A percentile compares a stretch with the other conserved stretches of the same genome.
Conservation (phyloP, 352 stramenopile species). For the Phytophthora macrochlamydospora region DNA sequence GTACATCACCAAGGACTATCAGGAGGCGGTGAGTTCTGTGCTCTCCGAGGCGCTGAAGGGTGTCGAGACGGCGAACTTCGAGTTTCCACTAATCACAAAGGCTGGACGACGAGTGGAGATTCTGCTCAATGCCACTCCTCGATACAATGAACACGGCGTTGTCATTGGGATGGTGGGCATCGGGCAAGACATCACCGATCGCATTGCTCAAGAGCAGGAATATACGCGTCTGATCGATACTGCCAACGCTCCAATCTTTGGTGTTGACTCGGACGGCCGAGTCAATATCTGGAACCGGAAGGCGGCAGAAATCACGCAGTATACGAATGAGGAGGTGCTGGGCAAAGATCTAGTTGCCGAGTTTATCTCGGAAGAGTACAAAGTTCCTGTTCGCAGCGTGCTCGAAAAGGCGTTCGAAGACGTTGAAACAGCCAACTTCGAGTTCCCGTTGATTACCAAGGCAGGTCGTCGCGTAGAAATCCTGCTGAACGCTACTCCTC, state of each 20-base stretch:
- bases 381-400: too few relatives aligned
- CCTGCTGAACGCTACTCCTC: too few relatives aligned
- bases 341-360: neutral
- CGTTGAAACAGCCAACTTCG: too few relatives aligned
- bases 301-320: too few relatives aligned
- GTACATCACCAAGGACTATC: slow-evolving; percentile 67
- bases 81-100: slow-evolving; percentile 71
- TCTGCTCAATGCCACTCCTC: slow-evolving; percentile 54
- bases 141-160: slow-evolving; percentile 51
- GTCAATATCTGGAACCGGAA: too few relatives aligned
- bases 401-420: too few relatives aligned
- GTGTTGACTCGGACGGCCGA: too few relatives aligned
- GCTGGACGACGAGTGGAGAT: slow-evolving; percentile 46
- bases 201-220: slow-evolving; percentile 72
- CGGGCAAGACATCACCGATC: slow-evolving; percentile 66
- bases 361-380: too few relatives aligned
- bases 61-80: slow-evolving; percentile 61
- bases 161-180: slow-evolving; percentile 67
- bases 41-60: slow-evolving; percentile 61
- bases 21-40: slow-evolving; percentile 56
- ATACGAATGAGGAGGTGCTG: too few relatives aligned
- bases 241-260: slow-evolving; percentile 59
- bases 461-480: too few relatives aligned
- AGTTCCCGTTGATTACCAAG: too few relatives aligned
- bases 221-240: slow-evolving; percentile 73